These are phyloP conservation scores for Primulina eburnea DNA, from an alignment of 257 asterid species.

Conservation along the genomic window DNA sequence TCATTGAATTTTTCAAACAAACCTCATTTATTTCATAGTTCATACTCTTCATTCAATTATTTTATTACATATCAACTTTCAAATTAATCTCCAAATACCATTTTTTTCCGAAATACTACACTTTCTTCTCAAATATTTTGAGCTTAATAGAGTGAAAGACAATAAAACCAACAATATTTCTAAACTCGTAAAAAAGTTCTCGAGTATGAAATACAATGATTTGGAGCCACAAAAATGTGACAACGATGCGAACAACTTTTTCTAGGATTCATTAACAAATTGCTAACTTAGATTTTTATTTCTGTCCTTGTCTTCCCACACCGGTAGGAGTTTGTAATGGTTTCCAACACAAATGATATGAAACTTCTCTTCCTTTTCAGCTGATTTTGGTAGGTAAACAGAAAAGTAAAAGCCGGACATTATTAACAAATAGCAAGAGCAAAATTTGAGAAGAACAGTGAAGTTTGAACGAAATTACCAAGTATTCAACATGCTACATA, in stretches of 20 bases:
- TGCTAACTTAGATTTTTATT: not conserved
- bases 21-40: not conserved
- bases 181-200: not conserved
- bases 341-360: not conserved
- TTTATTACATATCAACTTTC: not conserved
- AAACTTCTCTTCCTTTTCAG: slow-evolving; percentile 21
- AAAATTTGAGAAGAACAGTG: slow-evolving; percentile 4
- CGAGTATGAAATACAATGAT: not conserved
- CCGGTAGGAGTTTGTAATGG: not conserved
- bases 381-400: not conserved
- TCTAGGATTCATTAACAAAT: not conserved
- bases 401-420: not conserved
- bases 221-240: slow-evolving; percentile 8
- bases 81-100: not conserved
- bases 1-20: too few species aligned
- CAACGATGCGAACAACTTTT: not conserved
- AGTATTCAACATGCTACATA: slow-evolving; percentile 6
- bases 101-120: not conserved
- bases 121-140: not conserved
- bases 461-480: not conserved
- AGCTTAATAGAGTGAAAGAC: too few species aligned
- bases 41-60: not conserved
- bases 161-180: too few species aligned
- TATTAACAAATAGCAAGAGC: slow-evolving; percentile 3
- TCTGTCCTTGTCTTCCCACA: slow-evolving; percentile 1